A percentile compares a stretch with the other conserved stretches of the same genome.
phyloP scores from a whole-genome alignment of 1,139 yeast genomes.

The Pichia sp. region DNA sequence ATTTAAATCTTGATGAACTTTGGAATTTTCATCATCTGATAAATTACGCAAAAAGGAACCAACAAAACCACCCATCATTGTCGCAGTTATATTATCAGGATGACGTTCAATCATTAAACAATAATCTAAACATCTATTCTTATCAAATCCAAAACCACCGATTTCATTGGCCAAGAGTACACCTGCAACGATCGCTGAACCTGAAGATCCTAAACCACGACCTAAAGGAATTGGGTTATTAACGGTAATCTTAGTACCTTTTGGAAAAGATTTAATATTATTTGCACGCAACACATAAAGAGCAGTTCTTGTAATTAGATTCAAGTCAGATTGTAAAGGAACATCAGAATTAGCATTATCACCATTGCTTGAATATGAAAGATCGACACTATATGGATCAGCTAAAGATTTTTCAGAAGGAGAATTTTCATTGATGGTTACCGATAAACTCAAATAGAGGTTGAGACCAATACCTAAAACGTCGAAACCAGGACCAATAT shows the following conservation, averaged over 20 bases:
- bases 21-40: slow-evolving; percentile 58
- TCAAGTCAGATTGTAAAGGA: slow-evolving; percentile 68
- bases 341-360: slow-evolving; percentile 56
- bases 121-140: slow-evolving; percentile 83
- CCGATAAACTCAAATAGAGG: slow-evolving; percentile 64
- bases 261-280: slow-evolving; percentile 66
- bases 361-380: slow-evolving; percentile 67
- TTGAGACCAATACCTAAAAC: slow-evolving; percentile 88
- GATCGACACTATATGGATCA: slow-evolving; percentile 64
- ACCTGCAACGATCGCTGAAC: slow-evolving; percentile 98
- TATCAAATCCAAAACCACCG: slow-evolving; percentile 65
- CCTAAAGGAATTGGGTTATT: slow-evolving; percentile 92
- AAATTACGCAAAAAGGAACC: slow-evolving; percentile 89
- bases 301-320: slow-evolving; percentile 88
- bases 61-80: slow-evolving; percentile 98
- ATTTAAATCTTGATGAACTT: slow-evolving; percentile 77
- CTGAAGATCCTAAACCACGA: slow-evolving; percentile 96
- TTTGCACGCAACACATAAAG: slow-evolving; percentile 83
- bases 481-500: slow-evolving; percentile 97
- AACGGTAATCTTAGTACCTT: slow-evolving; percentile 77
- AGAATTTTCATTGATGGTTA: slow-evolving; percentile 34
- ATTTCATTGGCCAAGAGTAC: slow-evolving; percentile 85
- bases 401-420: slow-evolving; percentile 40
- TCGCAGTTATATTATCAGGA: slow-evolving; percentile 97
- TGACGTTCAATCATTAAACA: slow-evolving; percentile 96